Evolutionary conservation across 768 basidiomycete genomes (phyloP).

Genomic region (Chalciporus piperatus): DNA sequence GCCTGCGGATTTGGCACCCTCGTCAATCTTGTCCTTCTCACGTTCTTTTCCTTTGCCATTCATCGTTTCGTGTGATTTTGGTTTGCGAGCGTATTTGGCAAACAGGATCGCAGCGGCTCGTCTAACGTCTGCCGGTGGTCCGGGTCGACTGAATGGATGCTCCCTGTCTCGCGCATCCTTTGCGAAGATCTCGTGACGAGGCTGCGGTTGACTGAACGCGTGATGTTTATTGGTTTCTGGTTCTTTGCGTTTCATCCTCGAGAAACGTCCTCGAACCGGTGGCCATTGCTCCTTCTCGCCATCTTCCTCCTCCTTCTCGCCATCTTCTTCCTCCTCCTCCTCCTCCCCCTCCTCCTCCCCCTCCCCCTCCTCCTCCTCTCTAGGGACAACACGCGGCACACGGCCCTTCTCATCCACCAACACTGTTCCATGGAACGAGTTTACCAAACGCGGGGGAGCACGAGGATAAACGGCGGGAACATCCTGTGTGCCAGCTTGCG

Average conservation of each 20-base stretch:
- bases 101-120: background rate
- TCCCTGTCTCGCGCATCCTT: background rate
- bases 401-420: slow-evolving; percentile 19
- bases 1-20: background rate
- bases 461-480: background rate
- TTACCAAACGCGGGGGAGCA: slow-evolving; percentile 23
- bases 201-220: slow-evolving; percentile 14
- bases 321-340: no score
- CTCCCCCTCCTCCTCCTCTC: no score
- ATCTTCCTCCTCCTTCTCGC: background rate
- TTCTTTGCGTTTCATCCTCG: background rate
- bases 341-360: no score
- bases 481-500: background rate
- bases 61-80: background rate
- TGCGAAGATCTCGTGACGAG: background rate
- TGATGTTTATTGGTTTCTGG: slow-evolving; percentile 5
- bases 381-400: slow-evolving; percentile 6
- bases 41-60: background rate
- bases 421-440: slow-evolving; percentile 15
- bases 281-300: slow-evolving; percentile 10
- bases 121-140: background rate
- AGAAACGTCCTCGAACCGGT: slow-evolving; percentile 6
- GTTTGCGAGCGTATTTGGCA: background rate
- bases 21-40: background rate
- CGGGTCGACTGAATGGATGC: slow-evolving; percentile 11